A percentile compares a stretch with the other conserved stretches of the same genome.
Evolutionary conservation across 1,139 yeast genomes (phyloP).

Genomic region (Scheffersomyces cryptocercus): DNA sequence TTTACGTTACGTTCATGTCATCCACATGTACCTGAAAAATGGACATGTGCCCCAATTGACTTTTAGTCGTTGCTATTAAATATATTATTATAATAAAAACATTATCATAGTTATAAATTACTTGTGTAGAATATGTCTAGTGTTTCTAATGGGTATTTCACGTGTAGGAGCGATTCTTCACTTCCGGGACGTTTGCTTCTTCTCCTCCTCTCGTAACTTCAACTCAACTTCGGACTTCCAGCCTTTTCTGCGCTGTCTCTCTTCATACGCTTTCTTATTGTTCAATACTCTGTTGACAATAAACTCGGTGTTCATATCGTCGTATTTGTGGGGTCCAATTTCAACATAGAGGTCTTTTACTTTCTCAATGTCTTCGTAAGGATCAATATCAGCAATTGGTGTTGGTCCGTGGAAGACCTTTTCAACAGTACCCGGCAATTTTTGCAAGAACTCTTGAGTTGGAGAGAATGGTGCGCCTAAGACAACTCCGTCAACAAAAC

Average conservation of each 20-base stretch:
- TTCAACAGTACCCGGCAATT: constrained; percentile 40
- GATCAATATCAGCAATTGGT: constrained; percentile 31
- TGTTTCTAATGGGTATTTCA: too few relatives aligned
- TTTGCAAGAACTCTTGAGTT: constrained; percentile 35
- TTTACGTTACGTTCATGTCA: not conserved
- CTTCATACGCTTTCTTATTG: constrained; percentile 70
- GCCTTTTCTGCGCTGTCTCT: constrained; percentile 76
- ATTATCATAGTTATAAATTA: not conserved
- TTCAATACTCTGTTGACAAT: constrained; percentile 69
- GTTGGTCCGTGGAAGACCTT: constrained; percentile 69
- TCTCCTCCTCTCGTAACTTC: constrained; percentile 26
- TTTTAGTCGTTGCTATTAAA: not conserved
- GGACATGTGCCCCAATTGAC: not conserved
- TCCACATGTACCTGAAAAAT: not conserved
- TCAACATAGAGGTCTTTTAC: constrained; percentile 38
- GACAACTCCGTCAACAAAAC: constrained; percentile 75
- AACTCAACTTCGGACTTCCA: constrained; percentile 57
- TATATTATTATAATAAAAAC: constrained; percentile 1
- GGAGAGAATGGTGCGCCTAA: constrained; percentile 68
- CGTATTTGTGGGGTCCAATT: constrained; percentile 58
- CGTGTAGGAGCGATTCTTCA: not conserved
- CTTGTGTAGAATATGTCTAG: too few relatives aligned
- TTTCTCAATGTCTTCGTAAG: constrained; percentile 40
- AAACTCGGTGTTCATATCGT: constrained; percentile 59
- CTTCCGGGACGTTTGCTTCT: constrained; percentile 4